Conservation (phyloP, 768 basidiomycete genomes). For the Suillus paluster region DNA sequence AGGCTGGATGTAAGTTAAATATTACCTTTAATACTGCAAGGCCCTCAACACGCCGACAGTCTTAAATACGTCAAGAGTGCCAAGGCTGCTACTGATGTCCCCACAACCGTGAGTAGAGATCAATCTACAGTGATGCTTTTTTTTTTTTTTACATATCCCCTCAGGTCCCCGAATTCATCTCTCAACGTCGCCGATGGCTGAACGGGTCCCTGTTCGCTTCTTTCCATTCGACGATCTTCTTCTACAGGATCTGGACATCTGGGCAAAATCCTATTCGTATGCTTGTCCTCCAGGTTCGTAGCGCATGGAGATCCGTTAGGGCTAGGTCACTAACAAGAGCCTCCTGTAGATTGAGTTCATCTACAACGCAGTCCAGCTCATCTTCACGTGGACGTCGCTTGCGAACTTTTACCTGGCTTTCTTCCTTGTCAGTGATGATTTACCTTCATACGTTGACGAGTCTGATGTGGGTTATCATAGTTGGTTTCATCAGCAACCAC, state of each 20-base stretch:
- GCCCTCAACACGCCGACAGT: slow-evolving; percentile 38
- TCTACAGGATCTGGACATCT: slow-evolving; percentile 86
- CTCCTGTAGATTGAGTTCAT: slow-evolving; percentile 77
- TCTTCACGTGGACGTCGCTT: slow-evolving; percentile 94
- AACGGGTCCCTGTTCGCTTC: slow-evolving; percentile 93
- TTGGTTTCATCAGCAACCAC: slow-evolving; percentile 81
- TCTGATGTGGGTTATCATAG: slow-evolving; percentile 44
- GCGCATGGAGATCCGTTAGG: background rate
- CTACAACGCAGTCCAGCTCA: slow-evolving; percentile 86
- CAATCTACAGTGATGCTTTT: background rate
- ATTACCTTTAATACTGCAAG: background rate
- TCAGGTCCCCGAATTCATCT: slow-evolving; percentile 90
- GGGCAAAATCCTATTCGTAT: slow-evolving; percentile 91
- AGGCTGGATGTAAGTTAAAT: slow-evolving; percentile 70
- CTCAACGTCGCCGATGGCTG: slow-evolving; percentile 88
- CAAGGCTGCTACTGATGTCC: slow-evolving; percentile 96
- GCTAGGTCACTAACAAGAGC: background rate
- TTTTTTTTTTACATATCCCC: slow-evolving; percentile 4
- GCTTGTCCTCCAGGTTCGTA: slow-evolving; percentile 59
- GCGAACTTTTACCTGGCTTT: slow-evolving; percentile 95
- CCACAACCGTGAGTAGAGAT: slow-evolving; percentile 59
- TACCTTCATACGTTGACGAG: slow-evolving; percentile 19
- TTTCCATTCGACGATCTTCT: slow-evolving; percentile 90
- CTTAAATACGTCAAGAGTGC: slow-evolving; percentile 92
- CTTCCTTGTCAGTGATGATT: slow-evolving; percentile 75